Percentiles rank a stretch among this genome's conserved stretches.
These are phyloP conservation scores for Mucor saturninus DNA, from an alignment of 371 early-diverging fungal genomes.

Conservation along the genomic window DNA sequence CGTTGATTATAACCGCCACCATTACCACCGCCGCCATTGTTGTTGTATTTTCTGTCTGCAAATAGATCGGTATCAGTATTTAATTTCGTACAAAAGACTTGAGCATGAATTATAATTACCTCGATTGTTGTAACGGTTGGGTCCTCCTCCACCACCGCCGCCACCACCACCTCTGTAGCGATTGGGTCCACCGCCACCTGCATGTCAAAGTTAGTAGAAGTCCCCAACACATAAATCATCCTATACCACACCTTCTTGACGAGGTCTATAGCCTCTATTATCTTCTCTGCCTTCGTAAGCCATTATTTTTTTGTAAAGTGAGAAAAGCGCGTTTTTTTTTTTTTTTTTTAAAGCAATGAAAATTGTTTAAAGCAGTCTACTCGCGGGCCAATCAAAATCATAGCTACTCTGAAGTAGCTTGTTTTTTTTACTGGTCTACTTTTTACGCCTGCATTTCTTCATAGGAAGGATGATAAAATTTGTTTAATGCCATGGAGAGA, in stretches of 20 bases:
- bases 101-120: constrained; percentile 5
- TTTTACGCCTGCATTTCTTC: too few relatives aligned
- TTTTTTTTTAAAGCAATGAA: neutral
- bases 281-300: constrained; percentile 47
- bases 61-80: neutral
- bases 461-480: too few relatives aligned
- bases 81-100: neutral
- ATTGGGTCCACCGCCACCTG: constrained; percentile 9
- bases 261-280: constrained; percentile 43
- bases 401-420: too few relatives aligned
- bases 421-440: too few relatives aligned
- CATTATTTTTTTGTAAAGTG: constrained; percentile 18
- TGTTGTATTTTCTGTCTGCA: constrained; percentile 23
- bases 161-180: constrained; percentile 7
- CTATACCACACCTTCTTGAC: constrained; percentile 35
- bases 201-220: neutral
- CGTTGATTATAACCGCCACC: constrained; percentile 20
- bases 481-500: too few relatives aligned
- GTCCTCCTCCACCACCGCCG: constrained; percentile 14
- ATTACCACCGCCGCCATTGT: neutral
- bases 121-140: constrained; percentile 15
- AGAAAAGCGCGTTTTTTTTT: constrained; percentile 1
- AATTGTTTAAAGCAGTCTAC: neutral
- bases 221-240: neutral
- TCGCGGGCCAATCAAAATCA: too few relatives aligned